Percentiles rank a stretch among this genome's conserved stretches.
Conservation (phyloP, 768 basidiomycete genomes). For the Naganishia onofrii region DNA sequence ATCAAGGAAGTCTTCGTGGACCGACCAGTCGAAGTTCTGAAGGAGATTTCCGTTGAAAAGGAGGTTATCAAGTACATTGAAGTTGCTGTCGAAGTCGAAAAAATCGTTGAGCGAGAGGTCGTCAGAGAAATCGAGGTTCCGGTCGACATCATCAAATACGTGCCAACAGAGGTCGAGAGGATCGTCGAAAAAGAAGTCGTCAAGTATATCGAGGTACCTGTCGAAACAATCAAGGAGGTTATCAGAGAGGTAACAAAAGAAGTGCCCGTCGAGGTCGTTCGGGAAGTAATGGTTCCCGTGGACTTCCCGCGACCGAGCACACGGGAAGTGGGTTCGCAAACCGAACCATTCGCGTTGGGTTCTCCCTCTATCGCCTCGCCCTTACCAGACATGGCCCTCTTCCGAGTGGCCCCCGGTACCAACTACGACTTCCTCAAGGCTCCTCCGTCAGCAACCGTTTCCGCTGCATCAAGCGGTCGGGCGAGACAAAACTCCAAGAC, state of each 20-base stretch:
- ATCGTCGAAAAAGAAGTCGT: constrained; percentile 38
- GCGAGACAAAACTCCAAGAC: constrained; percentile 6
- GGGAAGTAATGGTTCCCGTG: constrained; percentile 43
- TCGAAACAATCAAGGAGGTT: constrained; percentile 45
- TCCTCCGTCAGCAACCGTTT: constrained; percentile 33
- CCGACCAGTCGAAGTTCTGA: constrained; percentile 36
- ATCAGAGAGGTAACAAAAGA: constrained; percentile 37
- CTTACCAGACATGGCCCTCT: constrained; percentile 41
- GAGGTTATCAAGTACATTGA: constrained; percentile 33
- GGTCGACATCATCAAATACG: constrained; percentile 38
- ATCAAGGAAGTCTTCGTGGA: constrained; percentile 40
- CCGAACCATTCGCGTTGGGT: constrained; percentile 33
- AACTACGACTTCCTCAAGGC: constrained; percentile 52
- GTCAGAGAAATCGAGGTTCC: constrained; percentile 42
- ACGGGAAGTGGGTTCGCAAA: constrained; percentile 32
- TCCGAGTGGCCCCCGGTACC: constrained; percentile 41
- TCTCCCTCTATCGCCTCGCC: constrained; percentile 31
- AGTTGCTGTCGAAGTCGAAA: constrained; percentile 37
- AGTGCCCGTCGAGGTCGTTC: constrained; percentile 37
- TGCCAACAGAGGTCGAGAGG: constrained; percentile 37
- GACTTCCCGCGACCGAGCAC: constrained; percentile 31
- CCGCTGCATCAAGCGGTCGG: not conserved
- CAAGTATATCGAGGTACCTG: constrained; percentile 34
- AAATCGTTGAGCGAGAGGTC: constrained; percentile 40
- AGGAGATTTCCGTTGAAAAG: constrained; percentile 40